These are phyloP conservation scores for Meripilus lineatus DNA, from an alignment of 1,284 basidiomycete species.

Conservation along the genomic window DNA sequence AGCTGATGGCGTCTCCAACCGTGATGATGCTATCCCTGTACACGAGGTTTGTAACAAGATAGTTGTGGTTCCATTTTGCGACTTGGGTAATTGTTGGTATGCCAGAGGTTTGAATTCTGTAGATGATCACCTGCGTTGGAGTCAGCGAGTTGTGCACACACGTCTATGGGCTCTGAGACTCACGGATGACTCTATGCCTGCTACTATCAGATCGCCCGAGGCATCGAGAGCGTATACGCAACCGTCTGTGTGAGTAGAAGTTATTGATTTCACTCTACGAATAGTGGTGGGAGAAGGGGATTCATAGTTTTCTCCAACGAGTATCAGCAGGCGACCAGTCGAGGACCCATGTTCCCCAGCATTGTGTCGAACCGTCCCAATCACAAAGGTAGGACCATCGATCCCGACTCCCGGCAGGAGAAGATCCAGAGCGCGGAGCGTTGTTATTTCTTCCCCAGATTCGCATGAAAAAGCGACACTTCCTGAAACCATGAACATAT, in stretches of 20 bases:
- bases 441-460: conserved; percentile 54
- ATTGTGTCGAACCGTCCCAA: conserved; percentile 54
- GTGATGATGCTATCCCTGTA: conserved; percentile 47
- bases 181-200: conserved; percentile 73
- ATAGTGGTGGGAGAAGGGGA: conserved; percentile 20
- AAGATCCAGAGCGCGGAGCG: conserved; percentile 40
- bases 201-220: conserved; percentile 50
- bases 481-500: conserved; percentile 19
- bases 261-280: conserved; percentile 26
- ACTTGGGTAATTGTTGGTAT: conserved; percentile 28
- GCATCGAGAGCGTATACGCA: conserved; percentile 57
- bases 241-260: conserved; percentile 39
- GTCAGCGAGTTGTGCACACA: too few relatives aligned
- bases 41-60: conserved; percentile 64
- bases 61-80: conserved; percentile 74
- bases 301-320: conserved; percentile 30
- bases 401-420: conserved; percentile 22
- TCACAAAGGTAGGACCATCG: conserved; percentile 39
- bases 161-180: too few relatives aligned
- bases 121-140: conserved; percentile 42
- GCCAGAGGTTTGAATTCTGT: conserved; percentile 27
- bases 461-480: conserved; percentile 51
- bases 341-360: conserved; percentile 53
- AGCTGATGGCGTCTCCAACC: conserved; percentile 80
- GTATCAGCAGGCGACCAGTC: conserved; percentile 55